These are phyloP conservation scores for Talaromyces sp. DNA, from an alignment of 2,329 filamentous ascomycete genomes.

Conservation along the genomic window DNA sequence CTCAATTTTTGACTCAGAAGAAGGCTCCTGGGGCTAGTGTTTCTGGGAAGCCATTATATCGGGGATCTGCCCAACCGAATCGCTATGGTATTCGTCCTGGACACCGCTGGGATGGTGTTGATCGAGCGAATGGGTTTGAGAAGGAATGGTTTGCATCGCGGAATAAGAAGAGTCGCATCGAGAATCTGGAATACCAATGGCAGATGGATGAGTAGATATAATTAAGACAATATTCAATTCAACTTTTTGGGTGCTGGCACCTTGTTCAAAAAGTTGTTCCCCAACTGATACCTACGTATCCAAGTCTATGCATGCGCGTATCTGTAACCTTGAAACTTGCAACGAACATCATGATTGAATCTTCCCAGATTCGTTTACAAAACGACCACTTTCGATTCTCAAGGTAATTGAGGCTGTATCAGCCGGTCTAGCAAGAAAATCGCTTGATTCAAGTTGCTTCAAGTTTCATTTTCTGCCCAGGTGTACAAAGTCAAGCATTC, in stretches of 20 bases:
- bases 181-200: conserved; percentile 87
- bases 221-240: neutral
- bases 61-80: conserved; percentile 82
- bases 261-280: too few relatives aligned
- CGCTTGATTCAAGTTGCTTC: too few relatives aligned
- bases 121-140: conserved; percentile 91
- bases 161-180: conserved; percentile 74
- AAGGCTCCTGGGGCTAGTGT: conserved; percentile 48
- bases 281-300: too few relatives aligned
- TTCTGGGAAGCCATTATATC: conserved; percentile 69
- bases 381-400: too few relatives aligned
- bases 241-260: conserved; percentile 6
- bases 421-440: too few relatives aligned
- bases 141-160: conserved; percentile 86
- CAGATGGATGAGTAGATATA: conserved; percentile 82
- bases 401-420: too few relatives aligned
- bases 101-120: conserved; percentile 95
- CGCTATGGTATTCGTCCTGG: conserved; percentile 91
- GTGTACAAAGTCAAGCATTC: too few relatives aligned
- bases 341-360: too few relatives aligned
- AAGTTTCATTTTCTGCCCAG: too few relatives aligned
- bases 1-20: conserved; percentile 68
- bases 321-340: too few relatives aligned
- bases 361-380: too few relatives aligned
- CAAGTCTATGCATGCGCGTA: too few relatives aligned